Evolutionary conservation across 495 filamentous ascomycete species (phyloP).

Genomic region (Penicillium steckii): DNA sequence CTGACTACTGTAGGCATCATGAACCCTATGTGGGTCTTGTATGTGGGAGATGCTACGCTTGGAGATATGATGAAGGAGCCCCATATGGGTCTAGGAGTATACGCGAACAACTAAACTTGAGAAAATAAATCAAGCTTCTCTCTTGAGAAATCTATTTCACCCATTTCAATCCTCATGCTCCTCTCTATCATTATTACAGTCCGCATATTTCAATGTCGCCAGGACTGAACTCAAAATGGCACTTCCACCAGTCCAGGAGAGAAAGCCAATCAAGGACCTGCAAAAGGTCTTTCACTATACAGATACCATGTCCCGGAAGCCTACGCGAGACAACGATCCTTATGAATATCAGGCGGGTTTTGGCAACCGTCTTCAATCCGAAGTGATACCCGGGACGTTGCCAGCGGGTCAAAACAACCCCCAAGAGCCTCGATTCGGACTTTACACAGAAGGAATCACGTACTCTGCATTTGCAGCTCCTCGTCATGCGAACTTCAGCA

Average conservation of each 20-base stretch:
- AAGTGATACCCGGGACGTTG: conserved; percentile 41
- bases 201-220: not conserved
- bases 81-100: conserved; percentile 8
- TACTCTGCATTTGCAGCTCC: conserved; percentile 52
- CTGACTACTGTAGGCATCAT: too few species aligned
- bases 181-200: too few species aligned
- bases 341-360: conserved; percentile 42
- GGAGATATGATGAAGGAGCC: not conserved
- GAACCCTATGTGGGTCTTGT: conserved; percentile 11
- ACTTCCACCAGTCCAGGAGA: conserved; percentile 24
- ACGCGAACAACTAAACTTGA: too few species aligned
- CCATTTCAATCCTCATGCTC: too few species aligned
- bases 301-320: conserved; percentile 40
- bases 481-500: conserved; percentile 38
- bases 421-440: conserved; percentile 35
- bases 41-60: conserved; percentile 4
- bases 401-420: conserved; percentile 44
- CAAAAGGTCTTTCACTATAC: conserved; percentile 45
- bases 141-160: too few species aligned
- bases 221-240: conserved; percentile 12
- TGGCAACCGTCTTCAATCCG: conserved; percentile 40
- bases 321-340: conserved; percentile 43
- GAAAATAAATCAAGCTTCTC: too few species aligned
- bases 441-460: conserved; percentile 62
- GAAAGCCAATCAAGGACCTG: conserved; percentile 34